Evolutionary conservation across 352 stramenopile species (phyloP), one percentile per base, ranked within the genome.

Genomic region (Phytophthora pinifolia): DNA sequence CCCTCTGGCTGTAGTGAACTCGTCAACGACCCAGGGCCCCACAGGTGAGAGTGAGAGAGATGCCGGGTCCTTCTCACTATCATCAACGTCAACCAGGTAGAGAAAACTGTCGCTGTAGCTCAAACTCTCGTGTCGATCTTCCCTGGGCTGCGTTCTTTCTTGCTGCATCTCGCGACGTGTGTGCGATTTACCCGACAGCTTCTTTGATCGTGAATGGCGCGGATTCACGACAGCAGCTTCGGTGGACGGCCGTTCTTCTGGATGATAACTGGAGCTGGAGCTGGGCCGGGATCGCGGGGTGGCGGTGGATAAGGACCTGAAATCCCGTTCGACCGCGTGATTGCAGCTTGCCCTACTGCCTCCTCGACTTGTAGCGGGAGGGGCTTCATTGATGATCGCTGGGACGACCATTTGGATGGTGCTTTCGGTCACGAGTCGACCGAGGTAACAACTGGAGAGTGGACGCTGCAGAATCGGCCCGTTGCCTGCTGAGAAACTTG

Each of bases 11-110:
- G 33, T 13, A 37, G 38, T 5, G 18, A 67, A 61, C 14, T 68
- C 38, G 14, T 74, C 58, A 0, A 64, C 33, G 4, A 73, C 38
- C 78, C 78, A 88, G 7, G 78, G 78, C 9, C 76, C 78, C 10
- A 88, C 61, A 1, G 76, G 74, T 9, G 78, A 88, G 0, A 61
- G 46, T 4, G 29, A 70, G 38, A 38, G 51, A 3, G 52, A 60
- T 12, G 61, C 58, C n/a, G 45, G 22, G 14, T 36, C 44, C 6
- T 60, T 46, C 4, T 34, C 43, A 45, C 38, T 46, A 17, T 60
- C 59, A 29, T 55, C 38, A 46, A 54, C 49, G 22, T 63, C 62
- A 13, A 70, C 59, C 4, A 57, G 44, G 44, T 72, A 67, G 37
- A 72, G 63, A 41, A 54, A 67, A 33, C 45, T 36, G 33, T 68